phyloP scores from a whole-genome alignment of 768 basidiomycete genomes.

The Hygrocybe coccinea region DNA sequence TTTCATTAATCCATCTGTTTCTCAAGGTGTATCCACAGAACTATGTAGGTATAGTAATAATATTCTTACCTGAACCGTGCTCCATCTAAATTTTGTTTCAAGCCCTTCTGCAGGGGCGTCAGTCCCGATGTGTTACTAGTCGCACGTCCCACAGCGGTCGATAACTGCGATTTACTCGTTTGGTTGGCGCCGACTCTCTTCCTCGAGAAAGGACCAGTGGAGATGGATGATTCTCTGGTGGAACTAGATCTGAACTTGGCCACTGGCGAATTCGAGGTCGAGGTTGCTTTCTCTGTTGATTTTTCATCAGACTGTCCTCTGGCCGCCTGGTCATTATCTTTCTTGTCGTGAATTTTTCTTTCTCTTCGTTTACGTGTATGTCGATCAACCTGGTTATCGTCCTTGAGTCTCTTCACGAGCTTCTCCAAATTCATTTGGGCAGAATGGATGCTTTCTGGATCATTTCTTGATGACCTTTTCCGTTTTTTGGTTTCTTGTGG shows the following conservation, averaged over 20 bases:
- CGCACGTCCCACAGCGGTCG: background rate
- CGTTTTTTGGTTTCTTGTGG: conserved; percentile 47
- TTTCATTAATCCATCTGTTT: conserved; percentile 83
- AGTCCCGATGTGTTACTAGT: conserved; percentile 30
- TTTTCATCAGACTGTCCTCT: conserved; percentile 15
- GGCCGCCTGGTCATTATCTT: background rate
- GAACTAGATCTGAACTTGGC: no score
- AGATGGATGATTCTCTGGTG: background rate
- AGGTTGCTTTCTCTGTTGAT: background rate
- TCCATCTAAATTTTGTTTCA: conserved; percentile 78
- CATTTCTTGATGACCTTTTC: conserved; percentile 36
- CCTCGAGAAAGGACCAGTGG: conserved; percentile 17
- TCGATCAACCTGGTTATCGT: conserved; percentile 8
- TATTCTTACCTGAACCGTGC: conserved; percentile 77
- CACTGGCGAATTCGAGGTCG: no score
- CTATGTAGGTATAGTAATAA: background rate
- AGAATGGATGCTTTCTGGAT: conserved; percentile 32
- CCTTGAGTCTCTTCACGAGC: conserved; percentile 43
- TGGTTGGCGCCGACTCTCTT: conserved; percentile 12
- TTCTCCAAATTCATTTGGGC: conserved; percentile 57
- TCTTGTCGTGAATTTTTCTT: conserved; percentile 18
- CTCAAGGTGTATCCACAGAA: background rate
- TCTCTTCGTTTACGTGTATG: conserved; percentile 15
- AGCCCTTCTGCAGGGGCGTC: conserved; percentile 68
- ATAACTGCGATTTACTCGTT: background rate